Base-by-base conservation (phyloP, 2,329 filamentous ascomycete genomes). In the Pseudopyrenochaeta lycopersici region DNA sequence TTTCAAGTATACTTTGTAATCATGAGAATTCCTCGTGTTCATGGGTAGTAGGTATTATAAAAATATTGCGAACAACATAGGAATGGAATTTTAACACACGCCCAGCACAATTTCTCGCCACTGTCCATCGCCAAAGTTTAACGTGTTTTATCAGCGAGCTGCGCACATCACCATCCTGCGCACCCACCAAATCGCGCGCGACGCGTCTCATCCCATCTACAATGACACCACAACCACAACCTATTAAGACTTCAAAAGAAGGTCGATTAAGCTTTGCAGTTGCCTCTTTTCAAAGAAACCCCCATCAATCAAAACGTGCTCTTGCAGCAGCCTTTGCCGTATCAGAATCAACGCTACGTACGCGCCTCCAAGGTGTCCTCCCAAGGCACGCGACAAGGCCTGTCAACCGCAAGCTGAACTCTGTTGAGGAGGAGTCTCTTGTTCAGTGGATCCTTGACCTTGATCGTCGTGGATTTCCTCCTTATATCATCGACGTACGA, bases 361-460 rank as follows among this genome's bases (percentile, higher is more conserved):
- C 5, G 12, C 23, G 23, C 23, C 23, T 27, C 23, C 4, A 27
- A 27, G 23, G 23, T 27, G 23, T 27, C 23, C 23, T 9, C 9
- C 4, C 23, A 27, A 27, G 9, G 23, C 23, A 27, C 23, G 23
- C 9, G 9, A 27, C 23, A 27, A 27, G 38, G 46, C 45, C 54
- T 20, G n/a, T 35, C 9, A 53, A 56, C 20, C 48, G 48, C 51
- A 56, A 49, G 54, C 54, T 56, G 47, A 23, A 17, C 17, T 33
- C 38, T 41, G 12, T 35, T 4, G 23, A 27, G 9, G 23, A 27
- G 23, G 23, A 27, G 23, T 27, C 23, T 27, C 23, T 27, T 9
- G 23, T 27, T 27, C 23, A 27, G 23, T 27, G 23, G 23, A 27
- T 27, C 23, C 23, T 27, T 30, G 27, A 43, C 27, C 47, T 45